A percentile compares a stretch with the other conserved stretches of the same genome.
Evolutionary conservation across 371 early-diverging fungal species (phyloP).

Genomic region (Mucor indicus): DNA sequence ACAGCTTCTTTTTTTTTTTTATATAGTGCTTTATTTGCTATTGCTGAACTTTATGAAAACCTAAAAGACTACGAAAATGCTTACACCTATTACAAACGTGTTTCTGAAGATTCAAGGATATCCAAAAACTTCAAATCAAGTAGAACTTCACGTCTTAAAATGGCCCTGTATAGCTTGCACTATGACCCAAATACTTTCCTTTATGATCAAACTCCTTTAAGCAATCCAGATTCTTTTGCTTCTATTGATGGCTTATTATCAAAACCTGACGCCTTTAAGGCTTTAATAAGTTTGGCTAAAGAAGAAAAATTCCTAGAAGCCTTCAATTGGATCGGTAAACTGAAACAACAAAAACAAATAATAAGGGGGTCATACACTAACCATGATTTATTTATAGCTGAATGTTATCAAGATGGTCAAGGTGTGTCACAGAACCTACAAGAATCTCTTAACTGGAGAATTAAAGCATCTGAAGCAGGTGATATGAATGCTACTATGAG

Average conservation of each 20-base stretch:
- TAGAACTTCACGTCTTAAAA: constrained; percentile 32
- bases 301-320: constrained; percentile 30
- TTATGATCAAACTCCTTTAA: neutral
- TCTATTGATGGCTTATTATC: constrained; percentile 3
- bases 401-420: constrained; percentile 35
- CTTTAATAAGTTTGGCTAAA: constrained; percentile 19
- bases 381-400: constrained; percentile 18
- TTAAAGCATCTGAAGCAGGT: constrained; percentile 19
- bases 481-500: constrained; percentile 28
- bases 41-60: constrained; percentile 39
- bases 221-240: neutral
- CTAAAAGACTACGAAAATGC: constrained; percentile 35
- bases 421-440: constrained; percentile 16
- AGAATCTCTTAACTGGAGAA: constrained; percentile 26
- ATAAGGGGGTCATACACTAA: neutral
- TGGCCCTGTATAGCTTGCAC: constrained; percentile 39
- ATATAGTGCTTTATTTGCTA: constrained; percentile 42
- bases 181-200: constrained; percentile 27
- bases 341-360: neutral
- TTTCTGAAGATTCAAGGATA: constrained; percentile 28
- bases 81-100: constrained; percentile 29
- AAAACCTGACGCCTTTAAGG: constrained; percentile 23
- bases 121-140: constrained; percentile 23
- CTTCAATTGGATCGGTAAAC: constrained; percentile 42
- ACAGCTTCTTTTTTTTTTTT: neutral